phyloP scores from a whole-genome alignment of 2,329 filamentous ascomycete species.

The Penicillium sp. region DNA sequence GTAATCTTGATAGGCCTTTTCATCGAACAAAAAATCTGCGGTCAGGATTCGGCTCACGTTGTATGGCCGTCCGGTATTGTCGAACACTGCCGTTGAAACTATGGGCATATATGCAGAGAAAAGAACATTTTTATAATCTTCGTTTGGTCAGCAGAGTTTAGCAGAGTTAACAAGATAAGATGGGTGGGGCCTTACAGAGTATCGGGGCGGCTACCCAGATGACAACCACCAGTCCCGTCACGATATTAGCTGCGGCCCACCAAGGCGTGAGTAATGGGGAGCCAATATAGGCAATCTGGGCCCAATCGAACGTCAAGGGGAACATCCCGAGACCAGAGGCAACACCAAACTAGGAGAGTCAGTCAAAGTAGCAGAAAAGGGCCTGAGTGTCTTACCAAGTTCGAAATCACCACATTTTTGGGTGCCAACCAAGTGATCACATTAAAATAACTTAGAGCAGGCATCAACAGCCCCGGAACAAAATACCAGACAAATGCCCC shows the following conservation, averaged over 20 bases:
- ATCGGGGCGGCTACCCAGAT: constrained; percentile 79
- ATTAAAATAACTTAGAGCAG: constrained; percentile 79
- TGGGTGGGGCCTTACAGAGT: constrained; percentile 44
- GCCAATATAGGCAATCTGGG: constrained; percentile 78
- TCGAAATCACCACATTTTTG: constrained; percentile 74
- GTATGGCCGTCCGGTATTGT: constrained; percentile 72
- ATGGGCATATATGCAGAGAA: constrained; percentile 82
- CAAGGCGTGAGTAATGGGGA: constrained; percentile 76
- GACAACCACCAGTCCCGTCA: constrained; percentile 67
- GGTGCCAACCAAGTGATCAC: constrained; percentile 83
- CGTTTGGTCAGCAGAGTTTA: constrained; percentile 9
- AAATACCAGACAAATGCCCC: constrained; percentile 74
- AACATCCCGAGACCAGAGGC: constrained; percentile 76
- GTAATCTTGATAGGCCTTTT: constrained; percentile 67
- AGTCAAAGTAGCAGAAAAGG: not conserved
- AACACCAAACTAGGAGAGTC: constrained; percentile 56
- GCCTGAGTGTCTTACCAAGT: constrained; percentile 45
- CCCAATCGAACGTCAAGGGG: constrained; percentile 84
- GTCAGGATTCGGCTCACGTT: constrained; percentile 74
- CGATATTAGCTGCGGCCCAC: constrained; percentile 77
- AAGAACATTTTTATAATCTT: constrained; percentile 66
- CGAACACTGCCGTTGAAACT: constrained; percentile 72
- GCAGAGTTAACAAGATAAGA: not conserved
- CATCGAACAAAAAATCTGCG: constrained; percentile 66
- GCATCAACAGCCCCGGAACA: constrained; percentile 70